Conservation (phyloP, 495 filamentous ascomycete species). For the Neurospora sp. region DNA sequence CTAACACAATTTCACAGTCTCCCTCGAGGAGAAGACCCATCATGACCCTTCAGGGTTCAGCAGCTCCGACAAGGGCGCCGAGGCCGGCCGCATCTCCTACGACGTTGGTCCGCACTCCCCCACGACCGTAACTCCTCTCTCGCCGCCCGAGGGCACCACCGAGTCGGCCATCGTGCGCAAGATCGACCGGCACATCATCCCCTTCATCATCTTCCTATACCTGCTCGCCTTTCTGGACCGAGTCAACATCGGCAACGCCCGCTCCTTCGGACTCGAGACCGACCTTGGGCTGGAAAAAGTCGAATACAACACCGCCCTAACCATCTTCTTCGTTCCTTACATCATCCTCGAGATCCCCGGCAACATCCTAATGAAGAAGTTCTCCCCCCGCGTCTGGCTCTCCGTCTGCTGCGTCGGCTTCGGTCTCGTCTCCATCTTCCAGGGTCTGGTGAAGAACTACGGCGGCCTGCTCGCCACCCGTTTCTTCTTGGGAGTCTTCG, state of each 20-base stretch:
- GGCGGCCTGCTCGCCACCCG: slow-evolving; percentile 68
- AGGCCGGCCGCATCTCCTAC: not conserved
- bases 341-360: slow-evolving; percentile 81
- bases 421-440: slow-evolving; percentile 63
- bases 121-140: not conserved
- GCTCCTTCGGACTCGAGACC: slow-evolving; percentile 48
- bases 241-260: slow-evolving; percentile 63
- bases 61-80: not conserved
- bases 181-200: slow-evolving; percentile 74
- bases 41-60: not conserved
- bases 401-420: slow-evolving; percentile 75
- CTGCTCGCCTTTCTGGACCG: slow-evolving; percentile 81
- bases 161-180: slow-evolving; percentile 63
- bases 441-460: slow-evolving; percentile 74
- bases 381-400: slow-evolving; percentile 76
- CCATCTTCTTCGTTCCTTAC: slow-evolving; percentile 92
- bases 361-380: slow-evolving; percentile 74
- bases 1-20: not conserved
- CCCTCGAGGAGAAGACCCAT: not conserved
- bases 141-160: slow-evolving; percentile 20
- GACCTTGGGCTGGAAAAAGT: slow-evolving; percentile 49
- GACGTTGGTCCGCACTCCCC: slow-evolving; percentile 8
- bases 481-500: slow-evolving; percentile 82
- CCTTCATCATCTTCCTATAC: slow-evolving; percentile 74
- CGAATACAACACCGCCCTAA: slow-evolving; percentile 69